Percentiles rank a stretch among this genome's conserved stretches.
phyloP scores from a whole-genome alignment of 495 filamentous ascomycete species.

The Neurospora sp. region DNA sequence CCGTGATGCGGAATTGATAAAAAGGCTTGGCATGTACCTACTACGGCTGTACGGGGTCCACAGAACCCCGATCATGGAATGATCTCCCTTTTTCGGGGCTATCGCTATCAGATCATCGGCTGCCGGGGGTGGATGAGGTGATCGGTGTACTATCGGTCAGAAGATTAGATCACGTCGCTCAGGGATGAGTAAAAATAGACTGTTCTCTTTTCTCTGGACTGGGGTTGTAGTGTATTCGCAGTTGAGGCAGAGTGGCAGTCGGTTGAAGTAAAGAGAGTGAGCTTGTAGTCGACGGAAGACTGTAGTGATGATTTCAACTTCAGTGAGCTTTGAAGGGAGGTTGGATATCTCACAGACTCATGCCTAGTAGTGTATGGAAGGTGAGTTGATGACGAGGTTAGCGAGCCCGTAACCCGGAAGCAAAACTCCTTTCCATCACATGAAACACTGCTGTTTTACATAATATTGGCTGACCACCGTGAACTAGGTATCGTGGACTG shows the following conservation, averaged over 20 bases:
- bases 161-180: neutral
- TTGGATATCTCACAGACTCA: neutral
- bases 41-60: neutral
- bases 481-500: neutral
- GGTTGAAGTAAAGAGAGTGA: neutral
- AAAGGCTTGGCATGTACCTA: slow-evolving; percentile 18
- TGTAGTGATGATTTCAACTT: neutral
- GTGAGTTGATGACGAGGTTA: neutral
- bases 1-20: slow-evolving; percentile 17
- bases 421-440: neutral
- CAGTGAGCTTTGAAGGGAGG: neutral
- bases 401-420: neutral
- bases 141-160: neutral
- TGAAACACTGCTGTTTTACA: neutral
- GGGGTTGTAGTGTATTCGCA: neutral
- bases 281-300: neutral
- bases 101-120: neutral
- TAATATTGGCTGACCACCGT: neutral
- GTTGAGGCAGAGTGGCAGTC: neutral
- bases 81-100: neutral
- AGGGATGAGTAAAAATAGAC: neutral
- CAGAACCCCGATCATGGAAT: neutral
- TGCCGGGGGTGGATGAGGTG: neutral
- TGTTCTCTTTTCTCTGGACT: neutral
- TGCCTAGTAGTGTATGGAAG: neutral